Conservation (phyloP, 1,139 yeast genomes). For the Yamadazyma mexicana region DNA sequence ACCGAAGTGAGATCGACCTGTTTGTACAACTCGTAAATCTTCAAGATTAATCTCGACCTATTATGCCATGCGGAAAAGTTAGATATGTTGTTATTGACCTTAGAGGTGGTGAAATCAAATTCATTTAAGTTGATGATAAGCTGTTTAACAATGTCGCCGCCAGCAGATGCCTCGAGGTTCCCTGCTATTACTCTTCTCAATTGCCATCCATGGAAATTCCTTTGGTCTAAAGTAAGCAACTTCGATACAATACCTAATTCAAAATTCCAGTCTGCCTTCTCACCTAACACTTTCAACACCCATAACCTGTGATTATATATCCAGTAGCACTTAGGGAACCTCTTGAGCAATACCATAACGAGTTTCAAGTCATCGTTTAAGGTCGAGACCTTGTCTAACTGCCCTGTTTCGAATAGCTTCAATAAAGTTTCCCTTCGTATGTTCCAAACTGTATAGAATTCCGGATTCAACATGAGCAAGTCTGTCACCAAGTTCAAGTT, state of each 20-base stretch:
- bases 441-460: conserved; percentile 89
- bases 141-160: conserved; percentile 8
- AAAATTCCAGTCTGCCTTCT: conserved; percentile 55
- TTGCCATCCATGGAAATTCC: conserved; percentile 97
- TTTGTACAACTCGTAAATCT: conserved; percentile 33
- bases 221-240: conserved; percentile 67
- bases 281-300: conserved; percentile 63
- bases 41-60: conserved; percentile 68
- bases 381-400: conserved; percentile 27
- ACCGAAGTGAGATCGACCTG: conserved; percentile 8
- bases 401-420: conserved; percentile 24
- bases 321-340: conserved; percentile 91
- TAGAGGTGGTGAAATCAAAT: conserved; percentile 72
- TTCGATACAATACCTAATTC: conserved; percentile 72
- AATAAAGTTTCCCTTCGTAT: conserved; percentile 71
- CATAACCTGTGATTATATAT: conserved; percentile 93
- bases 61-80: conserved; percentile 98
- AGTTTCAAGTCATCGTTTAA: conserved; percentile 64
- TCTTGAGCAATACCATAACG: conserved; percentile 56
- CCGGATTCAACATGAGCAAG: conserved; percentile 72
- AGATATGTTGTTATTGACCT: conserved; percentile 80
- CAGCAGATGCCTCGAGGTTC: conserved; percentile 27
- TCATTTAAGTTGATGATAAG: conserved; percentile 45
- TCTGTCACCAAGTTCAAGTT: conserved; percentile 51
- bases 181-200: conserved; percentile 75